These are phyloP conservation scores for Coniophora puteana DNA, from an alignment of 1,284 basidiomycete species.

Conservation along the genomic window DNA sequence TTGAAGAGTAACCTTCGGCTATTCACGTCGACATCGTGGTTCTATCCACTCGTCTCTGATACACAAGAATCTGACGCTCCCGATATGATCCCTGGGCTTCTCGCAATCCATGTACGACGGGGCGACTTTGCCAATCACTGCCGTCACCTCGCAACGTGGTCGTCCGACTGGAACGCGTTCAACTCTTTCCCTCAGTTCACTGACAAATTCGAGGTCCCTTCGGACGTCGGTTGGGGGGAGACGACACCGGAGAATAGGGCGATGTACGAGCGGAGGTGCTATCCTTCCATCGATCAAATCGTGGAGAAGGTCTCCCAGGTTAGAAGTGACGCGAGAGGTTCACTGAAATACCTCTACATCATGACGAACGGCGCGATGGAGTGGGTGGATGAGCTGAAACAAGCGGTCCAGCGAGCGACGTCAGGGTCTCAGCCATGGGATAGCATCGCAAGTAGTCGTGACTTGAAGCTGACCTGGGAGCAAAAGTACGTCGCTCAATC, in stretches of 20 bases:
- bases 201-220: conserved; percentile 30
- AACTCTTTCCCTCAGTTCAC: conserved; percentile 35
- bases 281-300: conserved; percentile 35
- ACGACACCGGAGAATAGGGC: conserved; percentile 20
- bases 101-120: conserved; percentile 57
- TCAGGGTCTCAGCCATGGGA: conserved; percentile 20
- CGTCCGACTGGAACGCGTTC: conserved; percentile 35
- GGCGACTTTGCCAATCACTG: conserved; percentile 57
- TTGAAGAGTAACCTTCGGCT: conserved; percentile 28
- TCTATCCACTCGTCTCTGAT: background rate
- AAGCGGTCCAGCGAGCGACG: conserved; percentile 29
- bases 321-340: conserved; percentile 19
- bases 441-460: conserved; percentile 24
- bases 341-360: conserved; percentile 35
- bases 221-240: conserved; percentile 18
- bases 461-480: conserved; percentile 30
- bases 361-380: conserved; percentile 45
- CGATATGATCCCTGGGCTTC: conserved; percentile 29
- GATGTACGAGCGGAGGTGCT: conserved; percentile 33
- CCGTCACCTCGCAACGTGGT: conserved; percentile 33
- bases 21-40: conserved; percentile 22
- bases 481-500: conserved; percentile 32
- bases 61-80: background rate
- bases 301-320: conserved; percentile 26
- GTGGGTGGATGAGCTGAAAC: conserved; percentile 40